Base-by-base conservation (phyloP, 1,139 yeast genomes). In the Candida albicans region DNA sequence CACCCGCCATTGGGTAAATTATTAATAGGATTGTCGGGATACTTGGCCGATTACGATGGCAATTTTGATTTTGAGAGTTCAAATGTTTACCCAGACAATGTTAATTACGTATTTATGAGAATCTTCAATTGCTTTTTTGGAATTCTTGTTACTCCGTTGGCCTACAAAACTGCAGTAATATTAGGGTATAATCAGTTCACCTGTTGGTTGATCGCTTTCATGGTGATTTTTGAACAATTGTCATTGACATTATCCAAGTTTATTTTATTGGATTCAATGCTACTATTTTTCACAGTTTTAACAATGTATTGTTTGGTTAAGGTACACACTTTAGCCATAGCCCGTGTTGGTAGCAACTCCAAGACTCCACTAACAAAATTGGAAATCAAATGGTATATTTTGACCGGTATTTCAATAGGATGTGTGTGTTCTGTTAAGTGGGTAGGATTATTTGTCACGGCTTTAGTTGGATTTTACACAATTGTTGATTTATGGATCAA, bases 381-480 rank as follows among this genome's bases (percentile, higher is more conserved):
- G 32, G 85, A 90, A 63, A 58, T 75, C 12, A 51, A 56, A 18
- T 84, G 90, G 90, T 63, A 84, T 59, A 41, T 75, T 4, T 55
- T 84, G 13, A 81, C 95, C 1, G 99, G 99, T 7, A 48, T 86
- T 6, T 80, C 90, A 9, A 80, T 95, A 51, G 99, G 99, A 1
- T 87, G 96, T 62, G 98, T 91, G 11, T 84, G 91, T 54, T 82
- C 96, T 40, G 95, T 91, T 34, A 93, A 93, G 67, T 89, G 96
- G 97, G 98, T 93, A 15, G 99, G 99, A 4, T 65, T 91, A 40
- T 90, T 93, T 59, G 82, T 87, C 37, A 95, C 96, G 8, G 77
- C 80, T 0, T 68, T 91, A 22, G 87, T 91, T 43, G 99, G 99
- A 1, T 52, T 87, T n/a, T 93, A 90, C 68, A 86, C 90, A 3